Conservation (phyloP, 1,284 basidiomycete species). For the Rhodotorula sp. region DNA sequence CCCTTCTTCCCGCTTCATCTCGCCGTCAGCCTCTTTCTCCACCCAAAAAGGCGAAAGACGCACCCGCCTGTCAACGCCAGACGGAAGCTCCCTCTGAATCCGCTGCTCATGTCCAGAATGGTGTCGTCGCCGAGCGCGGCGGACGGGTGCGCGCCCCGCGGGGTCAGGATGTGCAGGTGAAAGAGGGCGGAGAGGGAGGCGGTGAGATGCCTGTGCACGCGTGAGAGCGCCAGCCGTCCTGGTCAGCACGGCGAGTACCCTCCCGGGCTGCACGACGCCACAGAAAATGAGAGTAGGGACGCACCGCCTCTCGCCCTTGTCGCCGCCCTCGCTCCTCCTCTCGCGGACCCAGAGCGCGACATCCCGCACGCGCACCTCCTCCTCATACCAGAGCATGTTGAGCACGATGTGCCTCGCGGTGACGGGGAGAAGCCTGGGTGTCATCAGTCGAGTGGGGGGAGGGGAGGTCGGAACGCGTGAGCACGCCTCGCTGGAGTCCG, state of each 20-base stretch:
- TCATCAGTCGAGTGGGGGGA: not conserved
- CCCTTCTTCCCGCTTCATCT: conserved; percentile 72
- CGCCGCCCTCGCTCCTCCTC: conserved; percentile 61
- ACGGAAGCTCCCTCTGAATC: conserved; percentile 63
- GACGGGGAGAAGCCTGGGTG: conserved; percentile 69
- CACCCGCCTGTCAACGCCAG: conserved; percentile 86
- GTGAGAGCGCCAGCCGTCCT: conserved; percentile 33
- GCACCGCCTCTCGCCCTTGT: conserved; percentile 58
- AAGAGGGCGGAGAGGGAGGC: conserved; percentile 67
- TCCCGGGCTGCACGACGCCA: conserved; percentile 16
- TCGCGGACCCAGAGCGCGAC: conserved; percentile 78
- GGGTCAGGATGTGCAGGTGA: conserved; percentile 73
- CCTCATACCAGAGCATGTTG: conserved; percentile 88
- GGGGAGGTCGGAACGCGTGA: not conserved
- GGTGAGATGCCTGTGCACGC: conserved; percentile 66
- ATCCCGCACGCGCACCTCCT: conserved; percentile 63
- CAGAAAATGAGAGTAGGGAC: conserved; percentile 31
- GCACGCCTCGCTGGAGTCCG: not conserved
- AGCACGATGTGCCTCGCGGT: conserved; percentile 88
- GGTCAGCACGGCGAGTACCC: no score
- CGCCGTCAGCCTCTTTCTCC: accelerated
- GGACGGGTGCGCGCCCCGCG: conserved; percentile 48
- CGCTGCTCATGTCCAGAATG: conserved; percentile 67
- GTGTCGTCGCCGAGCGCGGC: conserved; percentile 19
- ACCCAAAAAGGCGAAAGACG: not conserved